Evolutionary conservation across 768 basidiomycete species (phyloP), one percentile per base, ranked within the genome.

Genomic region (Asterophora parasitica): DNA sequence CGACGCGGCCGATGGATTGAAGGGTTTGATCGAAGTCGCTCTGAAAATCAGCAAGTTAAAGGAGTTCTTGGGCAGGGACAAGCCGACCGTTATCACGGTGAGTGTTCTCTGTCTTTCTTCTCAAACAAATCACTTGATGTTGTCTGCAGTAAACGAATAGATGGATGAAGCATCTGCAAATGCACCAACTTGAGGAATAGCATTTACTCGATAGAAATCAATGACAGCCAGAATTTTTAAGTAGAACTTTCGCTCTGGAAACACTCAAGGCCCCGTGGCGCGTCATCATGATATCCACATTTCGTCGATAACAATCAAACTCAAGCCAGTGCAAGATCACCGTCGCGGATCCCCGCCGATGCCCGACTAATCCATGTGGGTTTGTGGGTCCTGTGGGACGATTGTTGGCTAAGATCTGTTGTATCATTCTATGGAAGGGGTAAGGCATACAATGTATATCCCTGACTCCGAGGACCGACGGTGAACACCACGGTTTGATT

Each of bases 81-180:
- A 92, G 74, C 96, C 96, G 33, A 95, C 93, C 42, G 96, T 99
- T 54, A 97, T 99, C 65, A 99, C 95, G 46, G 88, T 88, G 61
- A 71, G 82, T 68, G 15, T 17, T 43, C 15, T 26, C 20, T 17
- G 23, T 6, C 27, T 35, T 16, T 15, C n/a, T 9, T 16, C 32
- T 35, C 16, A 23, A 23, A 23, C 10, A 9, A n/a, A 4, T 10
- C 13, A 15, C 16, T 39, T 48, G 15, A 40, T n/a, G 8, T 44
- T n/a, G 34, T 28, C 30, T 27, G 23, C 26, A 45, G 44, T 45
- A 37, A 45, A 28, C 15, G 11, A 19, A 12, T 20, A 28, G 19
- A 16, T 9, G 5, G 30, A 15, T 35, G 3, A 35, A 8, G 43
- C 26, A 34, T 44, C 23, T 16, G 7, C 30, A 35, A 15, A 35